These are phyloP conservation scores for Sarocladium kiliense DNA, from an alignment of 2,329 filamentous ascomycete genomes.

Conservation along the genomic window DNA sequence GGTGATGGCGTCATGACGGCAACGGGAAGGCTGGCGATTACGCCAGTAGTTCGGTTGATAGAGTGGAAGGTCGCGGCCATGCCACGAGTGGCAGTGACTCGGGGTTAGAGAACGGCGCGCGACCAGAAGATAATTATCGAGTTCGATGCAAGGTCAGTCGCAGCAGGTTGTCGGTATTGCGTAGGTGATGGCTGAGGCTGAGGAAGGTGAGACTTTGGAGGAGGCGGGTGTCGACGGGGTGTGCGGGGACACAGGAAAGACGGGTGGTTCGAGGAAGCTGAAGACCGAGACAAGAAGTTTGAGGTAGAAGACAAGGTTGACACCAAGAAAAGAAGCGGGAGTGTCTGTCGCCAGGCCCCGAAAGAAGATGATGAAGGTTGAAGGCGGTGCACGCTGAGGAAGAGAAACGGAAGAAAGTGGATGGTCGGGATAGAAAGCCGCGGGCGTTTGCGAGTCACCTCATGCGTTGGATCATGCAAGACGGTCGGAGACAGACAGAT, in stretches of 20 bases:
- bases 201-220: conserved; percentile 6
- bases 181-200: background rate
- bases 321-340: background rate
- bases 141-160: background rate
- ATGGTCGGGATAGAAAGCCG: background rate
- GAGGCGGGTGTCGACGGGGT: conserved; percentile 1
- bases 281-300: conserved; percentile 3
- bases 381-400: background rate
- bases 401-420: background rate
- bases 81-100: conserved; percentile 10
- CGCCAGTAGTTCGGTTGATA: conserved; percentile 34
- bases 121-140: background rate
- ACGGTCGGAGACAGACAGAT: background rate
- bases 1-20: conserved; percentile 30
- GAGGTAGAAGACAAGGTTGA: background rate
- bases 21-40: conserved; percentile 5
- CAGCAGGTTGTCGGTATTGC: background rate
- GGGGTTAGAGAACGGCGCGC: background rate
- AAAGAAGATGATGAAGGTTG: background rate
- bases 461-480: conserved; percentile 7
- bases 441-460: conserved; percentile 2
- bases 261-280: background rate
- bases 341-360: background rate
- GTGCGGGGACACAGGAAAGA: background rate
- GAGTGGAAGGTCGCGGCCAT: conserved; percentile 47